These are phyloP conservation scores for Trametes punicea DNA, from an alignment of 768 basidiomycete genomes.

Conservation along the genomic window DNA sequence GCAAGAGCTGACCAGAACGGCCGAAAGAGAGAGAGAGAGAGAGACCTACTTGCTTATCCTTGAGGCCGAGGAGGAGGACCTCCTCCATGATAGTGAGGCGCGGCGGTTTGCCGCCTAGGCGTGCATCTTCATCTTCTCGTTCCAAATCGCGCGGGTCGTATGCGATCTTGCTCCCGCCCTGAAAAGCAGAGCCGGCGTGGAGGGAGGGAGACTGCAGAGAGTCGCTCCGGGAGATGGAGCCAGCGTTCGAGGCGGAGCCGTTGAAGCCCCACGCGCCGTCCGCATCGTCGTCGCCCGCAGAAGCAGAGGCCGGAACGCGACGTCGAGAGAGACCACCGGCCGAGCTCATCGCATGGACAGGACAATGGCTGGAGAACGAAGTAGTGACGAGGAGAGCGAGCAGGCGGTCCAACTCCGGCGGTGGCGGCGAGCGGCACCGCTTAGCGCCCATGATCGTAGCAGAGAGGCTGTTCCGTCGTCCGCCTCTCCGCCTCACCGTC, in stretches of 20 bases:
- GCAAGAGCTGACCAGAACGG: neutral
- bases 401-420: neutral
- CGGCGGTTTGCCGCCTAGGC: slow-evolving; percentile 71
- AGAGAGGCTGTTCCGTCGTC: neutral
- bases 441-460: slow-evolving; percentile 8
- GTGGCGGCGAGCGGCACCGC: neutral
- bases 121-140: slow-evolving; percentile 60
- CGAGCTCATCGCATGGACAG: slow-evolving; percentile 42
- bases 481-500: neutral
- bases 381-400: neutral
- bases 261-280: slow-evolving; percentile 31
- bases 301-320: slow-evolving; percentile 45
- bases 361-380: neutral
- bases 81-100: slow-evolving; percentile 96
- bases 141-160: slow-evolving; percentile 91
- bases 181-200: slow-evolving; percentile 81
- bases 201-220: slow-evolving; percentile 7
- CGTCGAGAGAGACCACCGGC: slow-evolving; percentile 55
- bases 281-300: slow-evolving; percentile 34
- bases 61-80: slow-evolving; percentile 87
- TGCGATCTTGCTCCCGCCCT: slow-evolving; percentile 84
- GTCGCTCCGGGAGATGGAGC: slow-evolving; percentile 17
- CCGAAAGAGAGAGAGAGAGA: neutral
- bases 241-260: slow-evolving; percentile 26
- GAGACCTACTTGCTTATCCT: slow-evolving; percentile 83